Conservation (phyloP, 1,284 basidiomycete species). For the Boletus hoseneyae region DNA sequence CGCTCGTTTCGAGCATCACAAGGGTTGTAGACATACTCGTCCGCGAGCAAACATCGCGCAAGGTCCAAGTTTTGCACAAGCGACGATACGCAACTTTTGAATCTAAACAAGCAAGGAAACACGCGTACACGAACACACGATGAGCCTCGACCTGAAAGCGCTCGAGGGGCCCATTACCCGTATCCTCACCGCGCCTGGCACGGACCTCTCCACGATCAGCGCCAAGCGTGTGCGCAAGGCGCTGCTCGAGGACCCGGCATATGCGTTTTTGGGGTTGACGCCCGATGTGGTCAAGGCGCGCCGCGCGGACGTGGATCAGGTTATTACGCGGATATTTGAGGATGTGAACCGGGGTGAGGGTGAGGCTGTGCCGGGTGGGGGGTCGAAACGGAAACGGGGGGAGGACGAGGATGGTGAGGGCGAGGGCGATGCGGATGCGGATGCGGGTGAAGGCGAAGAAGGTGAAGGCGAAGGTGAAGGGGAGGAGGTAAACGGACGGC, state of each 20-base stretch:
- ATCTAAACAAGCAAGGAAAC: no score
- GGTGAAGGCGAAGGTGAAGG: conserved; percentile 28
- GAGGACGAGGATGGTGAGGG: conserved; percentile 30
- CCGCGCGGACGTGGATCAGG: conserved; percentile 53
- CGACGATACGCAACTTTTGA: no score
- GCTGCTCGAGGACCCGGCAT: conserved; percentile 46
- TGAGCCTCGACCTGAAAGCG: conserved; percentile 37
- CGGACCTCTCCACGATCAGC: conserved; percentile 69
- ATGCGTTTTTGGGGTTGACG: conserved; percentile 41
- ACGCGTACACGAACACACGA: conserved; percentile 9
- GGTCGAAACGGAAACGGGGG: conserved; percentile 30
- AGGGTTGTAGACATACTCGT: no score
- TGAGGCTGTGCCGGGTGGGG: conserved; percentile 25
- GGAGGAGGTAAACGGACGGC: conserved; percentile 25
- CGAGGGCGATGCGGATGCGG: conserved; percentile 30
- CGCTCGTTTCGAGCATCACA: no score
- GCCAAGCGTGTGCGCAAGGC: conserved; percentile 74
- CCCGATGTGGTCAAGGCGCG: conserved; percentile 54
- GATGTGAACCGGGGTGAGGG: conserved; percentile 48
- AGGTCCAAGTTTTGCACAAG: no score
- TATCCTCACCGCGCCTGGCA: conserved; percentile 67
- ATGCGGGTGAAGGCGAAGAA: conserved; percentile 32
- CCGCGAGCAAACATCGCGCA: no score
- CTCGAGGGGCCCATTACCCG: conserved; percentile 59
- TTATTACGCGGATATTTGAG: conserved; percentile 62